These are phyloP conservation scores for Kodamaea suecica DNA, from an alignment of 1,139 yeast species.

Conservation along the genomic window DNA sequence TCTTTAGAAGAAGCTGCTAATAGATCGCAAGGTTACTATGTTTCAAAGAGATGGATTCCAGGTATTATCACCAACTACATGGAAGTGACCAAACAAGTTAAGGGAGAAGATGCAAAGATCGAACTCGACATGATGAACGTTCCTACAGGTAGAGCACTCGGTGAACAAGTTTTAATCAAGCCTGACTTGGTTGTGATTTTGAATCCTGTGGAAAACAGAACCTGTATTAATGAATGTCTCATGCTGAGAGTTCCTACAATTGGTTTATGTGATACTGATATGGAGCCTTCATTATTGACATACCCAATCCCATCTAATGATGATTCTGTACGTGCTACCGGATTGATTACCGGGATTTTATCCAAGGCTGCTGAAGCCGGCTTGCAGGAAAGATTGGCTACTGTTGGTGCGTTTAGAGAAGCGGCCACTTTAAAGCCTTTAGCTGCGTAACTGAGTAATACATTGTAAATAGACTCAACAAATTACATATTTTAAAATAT, in stretches of 20 bases:
- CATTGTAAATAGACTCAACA: background rate
- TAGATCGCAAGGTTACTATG: constrained; percentile 76
- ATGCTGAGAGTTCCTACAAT: constrained; percentile 85
- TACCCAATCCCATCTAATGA: constrained; percentile 97
- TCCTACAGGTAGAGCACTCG: constrained; percentile 56
- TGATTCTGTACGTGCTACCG: constrained; percentile 81
- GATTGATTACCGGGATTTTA: constrained; percentile 76
- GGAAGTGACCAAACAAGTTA: constrained; percentile 73
- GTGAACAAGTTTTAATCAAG: constrained; percentile 53
- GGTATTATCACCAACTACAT: constrained; percentile 88
- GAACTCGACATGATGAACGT: constrained; percentile 39
- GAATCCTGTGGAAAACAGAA: constrained; percentile 86
- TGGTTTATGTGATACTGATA: constrained; percentile 90
- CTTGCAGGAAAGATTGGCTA: constrained; percentile 44
- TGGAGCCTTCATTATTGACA: constrained; percentile 84
- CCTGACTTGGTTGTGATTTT: constrained; percentile 86
- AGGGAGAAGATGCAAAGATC: constrained; percentile 50
- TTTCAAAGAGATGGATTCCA: constrained; percentile 87
- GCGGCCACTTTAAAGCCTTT: background rate
- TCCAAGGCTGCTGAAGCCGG: constrained; percentile 86
- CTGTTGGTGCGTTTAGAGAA: constrained; percentile 3
- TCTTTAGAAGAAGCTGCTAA: constrained; percentile 78
- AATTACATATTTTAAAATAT: background rate
- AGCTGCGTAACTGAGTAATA: background rate
- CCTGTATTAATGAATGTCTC: constrained; percentile 78